phyloP scores from a whole-genome alignment of 345 rosid genomes.

The Eutrema heterophyllum region DNA sequence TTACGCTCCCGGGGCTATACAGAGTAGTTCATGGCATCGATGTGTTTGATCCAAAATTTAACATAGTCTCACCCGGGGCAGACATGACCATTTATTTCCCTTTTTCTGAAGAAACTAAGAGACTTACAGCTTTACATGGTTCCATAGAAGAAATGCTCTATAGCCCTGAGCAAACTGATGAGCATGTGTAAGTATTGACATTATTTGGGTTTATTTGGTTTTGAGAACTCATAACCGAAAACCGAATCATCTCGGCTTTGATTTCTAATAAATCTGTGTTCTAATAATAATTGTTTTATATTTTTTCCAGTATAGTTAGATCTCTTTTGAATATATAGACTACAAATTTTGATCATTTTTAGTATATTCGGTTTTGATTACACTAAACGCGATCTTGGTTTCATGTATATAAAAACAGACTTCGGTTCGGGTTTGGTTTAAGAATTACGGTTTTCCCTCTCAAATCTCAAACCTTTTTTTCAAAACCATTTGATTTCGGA shows the following conservation, averaged over 20 bases:
- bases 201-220: background rate
- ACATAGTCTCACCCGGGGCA: slow-evolving; percentile 97
- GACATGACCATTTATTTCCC: slow-evolving; percentile 96
- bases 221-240: background rate
- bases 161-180: slow-evolving; percentile 74
- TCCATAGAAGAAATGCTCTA: slow-evolving; percentile 75
- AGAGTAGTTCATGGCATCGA: slow-evolving; percentile 94
- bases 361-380: too few relatives aligned
- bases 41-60: slow-evolving; percentile 98
- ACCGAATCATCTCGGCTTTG: too few relatives aligned
- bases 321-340: too few relatives aligned
- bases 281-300: too few relatives aligned
- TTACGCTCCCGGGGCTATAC: slow-evolving; percentile 91
- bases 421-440: too few relatives aligned
- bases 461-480: too few relatives aligned
- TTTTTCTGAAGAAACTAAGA: slow-evolving; percentile 47
- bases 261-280: too few relatives aligned
- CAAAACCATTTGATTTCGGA: background rate
- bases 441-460: too few relatives aligned
- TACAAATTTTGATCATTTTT: too few relatives aligned
- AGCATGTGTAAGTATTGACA: slow-evolving; percentile 59
- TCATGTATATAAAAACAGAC: too few relatives aligned
- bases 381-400: too few relatives aligned
- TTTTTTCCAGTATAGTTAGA: too few relatives aligned
- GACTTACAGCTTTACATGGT: slow-evolving; percentile 82